A percentile compares a stretch with the other conserved stretches of the same genome.
phyloP scores from a whole-genome alignment of 2,329 filamentous ascomycete genomes.

The Akanthomyces dipterigenus region DNA sequence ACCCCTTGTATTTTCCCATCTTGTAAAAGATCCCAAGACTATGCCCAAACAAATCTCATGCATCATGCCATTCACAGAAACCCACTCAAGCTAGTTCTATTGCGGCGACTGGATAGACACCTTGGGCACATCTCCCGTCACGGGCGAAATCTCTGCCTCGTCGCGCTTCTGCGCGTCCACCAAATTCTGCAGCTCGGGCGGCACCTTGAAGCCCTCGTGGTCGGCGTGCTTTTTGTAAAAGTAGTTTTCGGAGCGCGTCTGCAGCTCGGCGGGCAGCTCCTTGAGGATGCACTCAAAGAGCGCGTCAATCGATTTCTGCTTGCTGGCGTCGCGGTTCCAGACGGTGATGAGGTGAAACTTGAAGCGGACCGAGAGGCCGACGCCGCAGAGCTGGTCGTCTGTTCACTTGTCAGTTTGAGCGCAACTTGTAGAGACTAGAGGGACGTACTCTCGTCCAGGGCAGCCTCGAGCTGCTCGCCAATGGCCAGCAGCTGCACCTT shows the following conservation, averaged over 20 bases:
- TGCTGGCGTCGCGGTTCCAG: slow-evolving; percentile 85
- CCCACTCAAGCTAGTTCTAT: neutral
- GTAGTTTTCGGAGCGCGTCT: slow-evolving; percentile 64
- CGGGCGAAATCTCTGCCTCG: slow-evolving; percentile 22
- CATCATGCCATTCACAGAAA: neutral
- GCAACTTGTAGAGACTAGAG: neutral
- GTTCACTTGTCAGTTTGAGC: neutral
- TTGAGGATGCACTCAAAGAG: slow-evolving; percentile 68
- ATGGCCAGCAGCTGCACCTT: slow-evolving; percentile 76
- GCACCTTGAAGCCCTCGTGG: slow-evolving; percentile 71
- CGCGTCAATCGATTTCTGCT: slow-evolving; percentile 69
- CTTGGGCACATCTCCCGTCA: slow-evolving; percentile 15
- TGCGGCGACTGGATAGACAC: slow-evolving; percentile 8
- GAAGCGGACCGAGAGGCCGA: slow-evolving; percentile 81
- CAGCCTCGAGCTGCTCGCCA: slow-evolving; percentile 71
- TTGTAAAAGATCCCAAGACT: neutral
- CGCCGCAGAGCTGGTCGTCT: slow-evolving; percentile 85
- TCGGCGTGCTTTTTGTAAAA: slow-evolving; percentile 88
- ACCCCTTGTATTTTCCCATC: slow-evolving; percentile 15
- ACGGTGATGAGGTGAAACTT: slow-evolving; percentile 83
- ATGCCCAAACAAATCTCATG: slow-evolving; percentile 13
- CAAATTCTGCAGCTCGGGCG: slow-evolving; percentile 51
- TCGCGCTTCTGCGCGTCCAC: slow-evolving; percentile 48
- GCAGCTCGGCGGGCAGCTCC: slow-evolving; percentile 65
- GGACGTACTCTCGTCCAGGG: slow-evolving; percentile 59